Conservation (phyloP, 83 land plant species). For the Isoetes engelmannii region DNA sequence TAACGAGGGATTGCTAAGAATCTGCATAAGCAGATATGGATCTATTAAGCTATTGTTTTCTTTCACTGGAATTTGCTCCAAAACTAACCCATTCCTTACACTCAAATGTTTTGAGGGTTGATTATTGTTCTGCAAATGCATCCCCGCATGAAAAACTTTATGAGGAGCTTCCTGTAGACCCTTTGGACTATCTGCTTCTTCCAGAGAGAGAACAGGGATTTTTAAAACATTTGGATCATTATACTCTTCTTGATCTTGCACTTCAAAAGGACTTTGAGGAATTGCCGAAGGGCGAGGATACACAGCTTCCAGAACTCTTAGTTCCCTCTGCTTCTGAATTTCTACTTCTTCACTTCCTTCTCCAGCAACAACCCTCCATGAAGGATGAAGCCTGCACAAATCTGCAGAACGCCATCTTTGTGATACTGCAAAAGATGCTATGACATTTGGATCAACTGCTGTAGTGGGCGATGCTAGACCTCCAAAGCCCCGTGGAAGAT, state of each 20-base stretch:
- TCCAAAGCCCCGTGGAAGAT: slow-evolving; percentile 80
- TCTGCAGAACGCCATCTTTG: slow-evolving; percentile 57
- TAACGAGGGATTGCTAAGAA: slow-evolving; percentile 65
- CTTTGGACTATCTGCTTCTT: too few relatives aligned
- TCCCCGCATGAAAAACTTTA: too few relatives aligned
- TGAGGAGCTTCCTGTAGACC: too few relatives aligned
- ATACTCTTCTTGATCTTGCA: too few relatives aligned
- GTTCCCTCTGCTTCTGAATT: slow-evolving; percentile 49
- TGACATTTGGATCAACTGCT: slow-evolving; percentile 17
- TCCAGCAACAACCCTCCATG: slow-evolving; percentile 72
- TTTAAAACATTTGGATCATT: too few relatives aligned
- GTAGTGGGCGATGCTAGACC: slow-evolving; percentile 18
- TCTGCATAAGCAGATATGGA: slow-evolving; percentile 58
- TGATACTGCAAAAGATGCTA: slow-evolving; percentile 39
- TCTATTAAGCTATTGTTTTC: slow-evolving; percentile 62
- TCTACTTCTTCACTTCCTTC: slow-evolving; percentile 62
- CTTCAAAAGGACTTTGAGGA: slow-evolving; percentile 64
- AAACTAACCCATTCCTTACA: too few relatives aligned
- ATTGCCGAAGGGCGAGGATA: slow-evolving; percentile 83
- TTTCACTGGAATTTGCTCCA: too few relatives aligned
- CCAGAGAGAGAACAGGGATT: too few relatives aligned
- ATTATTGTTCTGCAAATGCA: too few relatives aligned
- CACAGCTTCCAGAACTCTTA: slow-evolving; percentile 71
- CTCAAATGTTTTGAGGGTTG: too few relatives aligned
- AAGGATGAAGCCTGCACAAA: slow-evolving; percentile 40